Conservation (phyloP, 1,139 yeast species). For the Saccharomyces hybrid region DNA sequence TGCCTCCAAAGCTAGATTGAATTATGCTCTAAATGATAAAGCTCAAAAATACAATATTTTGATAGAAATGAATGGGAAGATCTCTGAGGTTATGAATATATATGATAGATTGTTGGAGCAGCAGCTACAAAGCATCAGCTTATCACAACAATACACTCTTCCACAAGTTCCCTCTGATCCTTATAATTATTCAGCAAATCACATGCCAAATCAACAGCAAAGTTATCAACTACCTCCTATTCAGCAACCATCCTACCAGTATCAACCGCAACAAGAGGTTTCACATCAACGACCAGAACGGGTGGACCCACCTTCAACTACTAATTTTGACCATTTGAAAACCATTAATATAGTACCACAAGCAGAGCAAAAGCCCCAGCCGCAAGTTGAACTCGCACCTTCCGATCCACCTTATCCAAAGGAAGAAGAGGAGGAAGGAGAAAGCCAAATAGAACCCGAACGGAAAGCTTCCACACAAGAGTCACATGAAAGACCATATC, state of each 20-base stretch:
- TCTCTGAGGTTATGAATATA: conserved; percentile 67
- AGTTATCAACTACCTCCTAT: conserved; percentile 7
- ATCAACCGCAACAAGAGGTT: neutral
- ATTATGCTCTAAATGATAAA: conserved; percentile 55
- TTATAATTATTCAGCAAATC: conserved; percentile 10
- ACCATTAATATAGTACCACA: neutral
- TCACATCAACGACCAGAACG: conserved; percentile 4
- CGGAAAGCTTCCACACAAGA: conserved; percentile 5
- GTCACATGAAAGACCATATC: conserved; percentile 12
- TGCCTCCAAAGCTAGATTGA: conserved; percentile 67
- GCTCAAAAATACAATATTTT: conserved; percentile 61
- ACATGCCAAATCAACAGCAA: conserved; percentile 1
- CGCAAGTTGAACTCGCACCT: conserved; percentile 1
- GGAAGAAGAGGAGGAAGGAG: conserved; percentile 17
- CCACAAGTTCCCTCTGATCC: conserved; percentile 26
- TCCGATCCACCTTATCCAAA: conserved; percentile 27
- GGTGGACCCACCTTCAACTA: neutral
- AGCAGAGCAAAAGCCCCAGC: neutral
- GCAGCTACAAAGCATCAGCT: conserved; percentile 35
- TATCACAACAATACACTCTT: conserved; percentile 26
- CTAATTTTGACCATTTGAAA: neutral
- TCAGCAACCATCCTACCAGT: conserved; percentile 8
- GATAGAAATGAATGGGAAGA: conserved; percentile 73
- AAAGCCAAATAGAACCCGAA: conserved; percentile 2
- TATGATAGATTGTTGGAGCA: conserved; percentile 76